These are phyloP conservation scores for Rhizopus arrhizus DNA, from an alignment of 371 early-diverging fungal genomes.

Conservation along the genomic window DNA sequence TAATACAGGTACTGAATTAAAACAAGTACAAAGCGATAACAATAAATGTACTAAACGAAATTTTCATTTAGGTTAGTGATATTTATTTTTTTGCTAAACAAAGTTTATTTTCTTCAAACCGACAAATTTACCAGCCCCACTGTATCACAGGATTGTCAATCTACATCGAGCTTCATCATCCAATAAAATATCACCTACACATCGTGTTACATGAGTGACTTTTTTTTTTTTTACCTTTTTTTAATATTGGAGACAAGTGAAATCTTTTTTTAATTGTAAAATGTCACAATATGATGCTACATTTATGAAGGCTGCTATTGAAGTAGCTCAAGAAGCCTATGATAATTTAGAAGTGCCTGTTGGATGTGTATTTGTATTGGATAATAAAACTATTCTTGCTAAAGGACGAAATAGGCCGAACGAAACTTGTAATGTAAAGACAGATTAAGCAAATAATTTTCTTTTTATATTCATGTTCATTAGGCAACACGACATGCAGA, in stretches of 20 bases:
- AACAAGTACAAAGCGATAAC: too few relatives aligned
- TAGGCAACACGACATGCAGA: constrained; percentile 94
- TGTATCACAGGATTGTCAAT: too few relatives aligned
- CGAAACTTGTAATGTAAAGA: constrained; percentile 80
- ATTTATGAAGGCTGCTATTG: constrained; percentile 48
- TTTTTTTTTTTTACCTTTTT: background rate
- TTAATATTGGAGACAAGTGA: background rate
- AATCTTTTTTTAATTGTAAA: background rate
- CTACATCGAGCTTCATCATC: too few relatives aligned
- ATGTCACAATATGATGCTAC: constrained; percentile 39
- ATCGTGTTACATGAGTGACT: too few relatives aligned
- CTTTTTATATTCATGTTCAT: background rate
- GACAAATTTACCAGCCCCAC: too few relatives aligned
- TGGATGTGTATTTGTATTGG: constrained; percentile 94
- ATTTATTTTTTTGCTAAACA: too few relatives aligned
- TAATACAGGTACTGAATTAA: too few relatives aligned
- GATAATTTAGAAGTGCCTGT: constrained; percentile 94
- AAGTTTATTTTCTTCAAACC: too few relatives aligned
- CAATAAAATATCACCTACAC: too few relatives aligned
- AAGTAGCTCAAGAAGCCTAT: constrained; percentile 82
- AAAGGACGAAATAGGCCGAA: constrained; percentile 85
- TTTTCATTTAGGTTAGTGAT: too few relatives aligned
- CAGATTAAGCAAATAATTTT: background rate
- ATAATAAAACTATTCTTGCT: constrained; percentile 63
- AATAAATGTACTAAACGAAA: too few relatives aligned